Base-by-base conservation (phyloP, 1,139 yeast genomes). In the Meyerozyma elateridarum region DNA sequence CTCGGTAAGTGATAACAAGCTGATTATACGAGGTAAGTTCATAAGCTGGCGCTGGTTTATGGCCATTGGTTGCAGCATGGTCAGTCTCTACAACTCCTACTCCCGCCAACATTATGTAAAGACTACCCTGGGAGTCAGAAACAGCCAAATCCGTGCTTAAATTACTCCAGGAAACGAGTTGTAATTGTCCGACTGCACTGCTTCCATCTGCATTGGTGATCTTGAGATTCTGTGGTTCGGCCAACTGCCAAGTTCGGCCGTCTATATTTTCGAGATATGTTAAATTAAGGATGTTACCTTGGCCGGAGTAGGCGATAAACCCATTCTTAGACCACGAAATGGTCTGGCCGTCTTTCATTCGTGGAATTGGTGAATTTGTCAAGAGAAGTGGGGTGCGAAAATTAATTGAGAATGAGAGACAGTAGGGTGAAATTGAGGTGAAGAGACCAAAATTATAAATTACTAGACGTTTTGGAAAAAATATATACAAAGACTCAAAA, bases 261-360 rank as follows among this genome's bases (percentile, higher is more conserved):
- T 79, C 76, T 11, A 70, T 52, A 42, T 84, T 76, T 42, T 76
- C 83, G 33, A 83, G 52, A 51, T 78, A 76, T 2, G 88, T 75
- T 38, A 82, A 58, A 33, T 61, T 57, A 25, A 82, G 51, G 39
- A 58, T 64, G 32, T 58, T 49, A 44, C 34, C 19, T 41, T 30
- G 2, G 41, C 40, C 33, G 63, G 63, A 13, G 56, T 76, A 81
- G 2, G 89, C 91, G 15, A 84, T 68, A 46, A 80, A 76, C 12
- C 93, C 93, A 47, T 77, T 79, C 40, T 74, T 69, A 13, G 88
- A 80, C 94, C 93, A 84, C 13, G 87, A 71, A 20, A 82, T 66
- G 29, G 8, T n/a, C n/a, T n/a, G n/a, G n/a, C n/a, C n/a, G n/a
- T 14, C 27, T 14, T n/a, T 13, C 27, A 18, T 8, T 8, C 27